Evolutionary conservation across 2,329 filamentous ascomycete genomes (phyloP), one percentile per base, ranked within the genome.

Genomic region (Beauveria sp.): DNA sequence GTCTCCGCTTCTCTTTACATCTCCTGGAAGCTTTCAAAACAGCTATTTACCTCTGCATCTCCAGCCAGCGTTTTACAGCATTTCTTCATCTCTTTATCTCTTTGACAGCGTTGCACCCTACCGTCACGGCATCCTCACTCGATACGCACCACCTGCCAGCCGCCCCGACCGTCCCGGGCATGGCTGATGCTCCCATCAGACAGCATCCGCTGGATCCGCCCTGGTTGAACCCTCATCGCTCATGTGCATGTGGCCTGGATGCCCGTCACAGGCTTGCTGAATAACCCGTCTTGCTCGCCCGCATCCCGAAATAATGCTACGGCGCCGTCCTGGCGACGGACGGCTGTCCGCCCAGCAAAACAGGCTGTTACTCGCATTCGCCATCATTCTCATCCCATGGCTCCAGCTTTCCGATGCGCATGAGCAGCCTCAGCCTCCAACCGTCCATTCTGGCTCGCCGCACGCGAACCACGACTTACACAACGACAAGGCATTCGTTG

Each of bases 321-420:
- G 83, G 82, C 83, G 84, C 79, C 84, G 84, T 73, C 80, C 80
- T 70, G 82, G 81, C 77, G 81, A 82, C 75, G 80, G 78, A 71
- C 76, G 78, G 76, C 74, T 77, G 77, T 71, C 74, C 71, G 74
- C 73, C 66, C 73, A 74, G 64, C 76, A 80, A 73, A 74, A 77
- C 69, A 77, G 75, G 71, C 72, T 77, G 69, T 69, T 82, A 72
- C 71, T 85, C 72, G 81, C 83, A 73, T 78, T 86, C 72, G 82
- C 80, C 68, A 73, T 86, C 65, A 75, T 87, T 62, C 73, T 87
- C 61, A 72, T 88, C 63, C 83, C 84, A 59, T 83, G 79, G 75
- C 69, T 79, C 52, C 74, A 75, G 60, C 75, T 85, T 67, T 81
- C 82, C 76, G 80, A 85, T 69, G 83, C 83, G 10, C 62, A 67